Conservation (phyloP, 2,329 filamentous ascomycete genomes). For the Trichothecium roseum region DNA sequence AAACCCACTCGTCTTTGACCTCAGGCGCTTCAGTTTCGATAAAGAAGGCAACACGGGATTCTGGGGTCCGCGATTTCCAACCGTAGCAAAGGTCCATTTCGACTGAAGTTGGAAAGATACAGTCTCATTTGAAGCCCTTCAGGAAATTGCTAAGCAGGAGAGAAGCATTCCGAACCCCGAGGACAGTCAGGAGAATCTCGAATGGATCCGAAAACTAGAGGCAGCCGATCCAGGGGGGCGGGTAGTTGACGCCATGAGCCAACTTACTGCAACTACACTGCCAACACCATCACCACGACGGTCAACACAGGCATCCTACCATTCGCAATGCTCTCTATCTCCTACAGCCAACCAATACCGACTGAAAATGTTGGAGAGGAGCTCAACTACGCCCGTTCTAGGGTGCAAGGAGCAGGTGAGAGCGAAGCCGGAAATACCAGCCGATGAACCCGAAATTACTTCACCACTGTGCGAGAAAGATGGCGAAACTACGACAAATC, state of each 20-base stretch:
- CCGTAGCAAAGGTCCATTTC: conserved; percentile 64
- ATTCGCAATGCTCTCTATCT: background rate
- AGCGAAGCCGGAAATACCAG: too few species aligned
- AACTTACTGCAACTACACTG: conserved; percentile 29
- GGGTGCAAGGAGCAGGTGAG: too few species aligned
- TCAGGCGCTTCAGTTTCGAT: conserved; percentile 72
- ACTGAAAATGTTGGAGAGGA: background rate
- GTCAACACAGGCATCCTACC: conserved; percentile 6
- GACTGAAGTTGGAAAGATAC: conserved; percentile 63
- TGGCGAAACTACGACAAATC: too few species aligned
- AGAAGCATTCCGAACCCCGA: conserved; percentile 36
- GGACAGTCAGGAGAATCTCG: conserved; percentile 48
- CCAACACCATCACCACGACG: conserved; percentile 21
- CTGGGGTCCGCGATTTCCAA: conserved; percentile 67
- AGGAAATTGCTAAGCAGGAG: conserved; percentile 51
- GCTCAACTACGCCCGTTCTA: background rate
- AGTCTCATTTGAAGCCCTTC: conserved; percentile 59
- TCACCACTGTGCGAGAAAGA: too few species aligned
- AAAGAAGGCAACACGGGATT: conserved; percentile 58
- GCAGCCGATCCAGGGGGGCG: conserved; percentile 35
- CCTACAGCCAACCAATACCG: background rate
- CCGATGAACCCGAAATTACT: too few species aligned
- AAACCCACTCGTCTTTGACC: conserved; percentile 65
- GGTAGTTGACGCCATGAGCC: conserved; percentile 31
- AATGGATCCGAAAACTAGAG: conserved; percentile 54